Evolutionary conservation across 306 rosid species (phyloP).

Genomic region (Clitoria ternatea): DNA sequence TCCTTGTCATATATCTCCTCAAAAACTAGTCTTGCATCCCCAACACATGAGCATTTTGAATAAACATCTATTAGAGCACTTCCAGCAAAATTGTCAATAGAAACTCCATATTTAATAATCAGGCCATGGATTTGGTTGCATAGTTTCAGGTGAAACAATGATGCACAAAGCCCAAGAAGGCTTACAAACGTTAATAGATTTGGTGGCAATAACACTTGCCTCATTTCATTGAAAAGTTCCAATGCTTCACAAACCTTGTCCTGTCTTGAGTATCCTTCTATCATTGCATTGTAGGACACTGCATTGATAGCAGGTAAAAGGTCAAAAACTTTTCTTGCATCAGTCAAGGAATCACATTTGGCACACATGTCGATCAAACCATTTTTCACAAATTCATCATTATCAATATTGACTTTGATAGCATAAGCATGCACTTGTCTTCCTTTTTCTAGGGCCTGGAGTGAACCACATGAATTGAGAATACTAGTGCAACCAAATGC

Average conservation of each 20-base stretch:
- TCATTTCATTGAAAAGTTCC: slow-evolving; percentile 60
- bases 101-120: slow-evolving; percentile 59
- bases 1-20: slow-evolving; percentile 67
- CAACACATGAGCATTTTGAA: slow-evolving; percentile 63
- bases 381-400: slow-evolving; percentile 70
- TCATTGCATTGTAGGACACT: slow-evolving; percentile 89
- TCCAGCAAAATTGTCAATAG: slow-evolving; percentile 67
- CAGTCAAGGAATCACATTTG: slow-evolving; percentile 62
- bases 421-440: slow-evolving; percentile 73
- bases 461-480: slow-evolving; percentile 84
- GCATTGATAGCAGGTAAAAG: slow-evolving; percentile 45
- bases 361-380: slow-evolving; percentile 92
- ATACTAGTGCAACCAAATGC: slow-evolving; percentile 75
- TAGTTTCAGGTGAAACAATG: slow-evolving; percentile 44
- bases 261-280: slow-evolving; percentile 78
- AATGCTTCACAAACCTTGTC: slow-evolving; percentile 56
- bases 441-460: slow-evolving; percentile 55
- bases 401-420: slow-evolving; percentile 59
- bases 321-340: slow-evolving; percentile 66
- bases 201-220: slow-evolving; percentile 51
- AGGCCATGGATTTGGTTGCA: slow-evolving; percentile 76
- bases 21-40: slow-evolving; percentile 69
- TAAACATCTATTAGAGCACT: slow-evolving; percentile 86
- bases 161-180: slow-evolving; percentile 79
- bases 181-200: slow-evolving; percentile 71